Percentiles rank a stretch among this genome's conserved stretches.
Conservation (phyloP, 306 rosid species). For the Urtica urens region DNA sequence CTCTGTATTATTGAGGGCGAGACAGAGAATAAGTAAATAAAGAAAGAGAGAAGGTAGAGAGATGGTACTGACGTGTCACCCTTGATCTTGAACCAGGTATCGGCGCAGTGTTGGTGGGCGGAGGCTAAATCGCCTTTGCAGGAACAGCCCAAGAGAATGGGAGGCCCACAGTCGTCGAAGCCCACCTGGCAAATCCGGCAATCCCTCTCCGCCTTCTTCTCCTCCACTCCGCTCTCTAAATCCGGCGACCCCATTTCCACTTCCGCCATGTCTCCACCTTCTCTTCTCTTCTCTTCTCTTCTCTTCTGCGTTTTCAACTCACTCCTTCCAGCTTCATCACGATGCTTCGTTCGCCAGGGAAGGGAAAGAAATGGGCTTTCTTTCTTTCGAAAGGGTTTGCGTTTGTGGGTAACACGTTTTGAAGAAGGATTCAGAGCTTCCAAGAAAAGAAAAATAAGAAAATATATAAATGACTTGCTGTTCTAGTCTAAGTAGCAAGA, state of each 20-base stretch:
- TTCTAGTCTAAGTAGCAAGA: background rate
- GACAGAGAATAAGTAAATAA: background rate
- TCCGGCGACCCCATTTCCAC: constrained; percentile 15
- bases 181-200: constrained; percentile 40
- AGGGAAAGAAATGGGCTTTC: no score
- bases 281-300: no score
- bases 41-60: background rate
- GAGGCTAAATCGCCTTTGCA: constrained; percentile 37
- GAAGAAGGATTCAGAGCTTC: background rate
- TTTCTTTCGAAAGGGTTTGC: background rate
- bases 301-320: no score
- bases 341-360: no score
- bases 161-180: constrained; percentile 17
- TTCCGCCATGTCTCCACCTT: constrained; percentile 18
- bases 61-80: constrained; percentile 31
- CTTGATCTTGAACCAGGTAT: constrained; percentile 42
- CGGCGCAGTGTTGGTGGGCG: constrained; percentile 38
- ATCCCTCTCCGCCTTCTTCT: constrained; percentile 23
- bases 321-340: no score
- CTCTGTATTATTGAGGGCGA: no score
- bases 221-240: constrained; percentile 34
- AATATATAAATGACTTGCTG: background rate
- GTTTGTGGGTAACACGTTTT: background rate
- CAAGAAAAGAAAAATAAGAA: background rate
- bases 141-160: constrained; percentile 31